phyloP scores from a whole-genome alignment of 2,329 filamentous ascomycete genomes.

The Cyclaneusma minus region DNA sequence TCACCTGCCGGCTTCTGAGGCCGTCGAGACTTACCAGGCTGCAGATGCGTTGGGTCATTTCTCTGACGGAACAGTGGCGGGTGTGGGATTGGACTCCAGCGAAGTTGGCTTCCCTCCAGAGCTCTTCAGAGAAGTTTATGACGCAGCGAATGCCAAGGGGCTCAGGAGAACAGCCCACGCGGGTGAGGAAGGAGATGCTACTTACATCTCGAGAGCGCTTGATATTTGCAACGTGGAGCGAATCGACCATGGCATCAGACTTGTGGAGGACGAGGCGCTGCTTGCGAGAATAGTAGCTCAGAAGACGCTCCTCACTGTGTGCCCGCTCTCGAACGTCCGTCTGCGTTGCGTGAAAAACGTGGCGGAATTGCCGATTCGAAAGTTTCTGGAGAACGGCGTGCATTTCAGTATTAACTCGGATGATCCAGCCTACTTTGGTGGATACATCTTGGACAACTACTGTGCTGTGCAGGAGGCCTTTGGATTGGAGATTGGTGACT shows the following conservation, averaged over 20 bases:
- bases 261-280: conserved; percentile 42
- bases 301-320: conserved; percentile 50
- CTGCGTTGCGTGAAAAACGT: conserved; percentile 27
- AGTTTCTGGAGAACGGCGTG: conserved; percentile 26
- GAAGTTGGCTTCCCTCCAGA: conserved; percentile 39
- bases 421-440: conserved; percentile 45
- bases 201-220: conserved; percentile 49
- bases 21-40: conserved; percentile 28
- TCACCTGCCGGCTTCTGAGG: conserved; percentile 48
- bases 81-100: conserved; percentile 54
- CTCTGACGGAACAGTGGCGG: conserved; percentile 35
- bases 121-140: conserved; percentile 47
- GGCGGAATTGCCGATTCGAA: conserved; percentile 27
- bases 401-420: conserved; percentile 31
- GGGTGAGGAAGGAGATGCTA: conserved; percentile 57
- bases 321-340: conserved; percentile 58
- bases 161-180: conserved; percentile 57
- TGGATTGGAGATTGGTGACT: conserved; percentile 44
- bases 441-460: conserved; percentile 62
- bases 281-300: conserved; percentile 40
- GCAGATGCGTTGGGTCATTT: conserved; percentile 28
- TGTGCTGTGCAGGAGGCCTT: conserved; percentile 62
- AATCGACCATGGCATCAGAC: conserved; percentile 61
- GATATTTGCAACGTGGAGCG: conserved; percentile 44
- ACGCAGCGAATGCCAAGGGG: conserved; percentile 31